Base-by-base conservation (phyloP, 2,329 filamentous ascomycete genomes). In the Cryphonectria nitschkei region DNA sequence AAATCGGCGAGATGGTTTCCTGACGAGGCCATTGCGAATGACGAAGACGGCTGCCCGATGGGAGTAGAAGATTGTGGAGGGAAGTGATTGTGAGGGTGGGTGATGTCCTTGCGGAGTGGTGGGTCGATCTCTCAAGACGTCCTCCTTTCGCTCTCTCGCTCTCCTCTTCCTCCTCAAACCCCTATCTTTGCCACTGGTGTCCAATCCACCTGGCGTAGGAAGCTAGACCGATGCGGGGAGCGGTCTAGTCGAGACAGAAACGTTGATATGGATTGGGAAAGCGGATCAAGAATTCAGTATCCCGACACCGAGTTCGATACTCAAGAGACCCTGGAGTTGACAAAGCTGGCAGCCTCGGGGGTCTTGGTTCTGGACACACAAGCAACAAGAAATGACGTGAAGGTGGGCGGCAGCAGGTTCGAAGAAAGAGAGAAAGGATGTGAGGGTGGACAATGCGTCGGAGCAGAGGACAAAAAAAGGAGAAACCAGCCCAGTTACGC, bases 1-100 rank as follows among this genome's bases (percentile, higher is more conserved):
- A 93, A 90, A 78, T 88, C 87, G 73, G 13, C 29, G 73, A 84
- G 81, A 74, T 85, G 82, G 71, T 83, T 79, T 68, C 81, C 82
- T 69, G 85, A 83, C 75, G 85, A 86, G 73, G 87, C 82, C 87
- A 89, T 89, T 69, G 76, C 75, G 76, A 75, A 69, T 68, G 68
- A 50, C 22, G 22, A n/a, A 39, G 22, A 41, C 16, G 34, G 37
- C n/a, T 9, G 22, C n/a, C 22, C 16, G 34, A 66, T 68, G 72
- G 68, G 65, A 54, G 43, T 41, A 41, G 6, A 58, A 19, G 8
- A 37, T 37, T 50, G 46, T n/a, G 46, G 19, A 43, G 58, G 54
- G 66, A 14, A 39, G 54, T 58, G 29, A 41, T 62, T 34, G 9
- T 64, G 61, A 39, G 8, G 32, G 34, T 34, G 34, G 6, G 22